Percentiles rank a stretch among this genome's conserved stretches.
Evolutionary conservation across 78 protist species (phyloP).

Genomic region (Dictyostelium capitatum): DNA sequence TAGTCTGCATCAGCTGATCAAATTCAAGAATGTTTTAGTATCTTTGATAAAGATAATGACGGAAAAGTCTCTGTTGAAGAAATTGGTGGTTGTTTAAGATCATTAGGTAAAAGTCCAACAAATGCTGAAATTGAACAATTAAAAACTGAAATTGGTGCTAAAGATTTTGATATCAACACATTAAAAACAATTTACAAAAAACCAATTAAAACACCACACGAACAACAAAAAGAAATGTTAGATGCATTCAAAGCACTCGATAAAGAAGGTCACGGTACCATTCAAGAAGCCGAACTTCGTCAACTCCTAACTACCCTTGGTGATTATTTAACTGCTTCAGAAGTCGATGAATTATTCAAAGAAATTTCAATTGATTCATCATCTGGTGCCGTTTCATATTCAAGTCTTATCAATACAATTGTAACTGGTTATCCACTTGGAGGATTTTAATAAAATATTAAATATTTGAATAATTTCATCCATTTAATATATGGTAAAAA

Average conservation of each 20-base stretch:
- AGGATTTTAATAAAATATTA: neutral
- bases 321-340: constrained; percentile 62
- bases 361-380: constrained; percentile 34
- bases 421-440: constrained; percentile 58
- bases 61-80: constrained; percentile 67
- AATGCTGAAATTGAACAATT: constrained; percentile 49
- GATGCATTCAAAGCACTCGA: constrained; percentile 76
- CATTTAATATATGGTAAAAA: too few species aligned
- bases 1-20: constrained; percentile 63
- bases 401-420: constrained; percentile 28
- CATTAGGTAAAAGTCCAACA: constrained; percentile 74
- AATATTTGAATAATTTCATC: too few species aligned
- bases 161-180: constrained; percentile 49
- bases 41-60: constrained; percentile 79
- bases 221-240: constrained; percentile 58
- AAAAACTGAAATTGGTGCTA: constrained; percentile 58
- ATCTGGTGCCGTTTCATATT: constrained; percentile 38
- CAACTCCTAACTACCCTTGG: constrained; percentile 73
- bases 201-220: constrained; percentile 37
- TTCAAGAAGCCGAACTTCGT: constrained; percentile 62
- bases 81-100: constrained; percentile 42
- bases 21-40: constrained; percentile 59
- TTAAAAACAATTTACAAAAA: constrained; percentile 23
- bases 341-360: constrained; percentile 71
- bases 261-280: constrained; percentile 62